Evolutionary conservation across 164 flowering plant species (phyloP).

Genomic region (Dillenia turbinata): DNA sequence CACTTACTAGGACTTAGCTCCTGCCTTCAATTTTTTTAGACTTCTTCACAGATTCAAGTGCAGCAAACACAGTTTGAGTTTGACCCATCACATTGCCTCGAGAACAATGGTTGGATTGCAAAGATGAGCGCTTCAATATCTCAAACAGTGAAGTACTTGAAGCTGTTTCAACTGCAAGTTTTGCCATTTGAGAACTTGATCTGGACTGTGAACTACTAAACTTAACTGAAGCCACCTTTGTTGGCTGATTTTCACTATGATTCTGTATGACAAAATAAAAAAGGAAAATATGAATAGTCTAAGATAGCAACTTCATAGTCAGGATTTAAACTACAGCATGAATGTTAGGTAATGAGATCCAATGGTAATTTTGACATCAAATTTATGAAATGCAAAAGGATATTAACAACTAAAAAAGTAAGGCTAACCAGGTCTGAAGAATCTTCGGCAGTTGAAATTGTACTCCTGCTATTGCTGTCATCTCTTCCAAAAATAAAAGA

Average conservation of each 20-base stretch:
- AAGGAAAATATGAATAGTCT: neutral
- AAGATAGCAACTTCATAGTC: neutral
- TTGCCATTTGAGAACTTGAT: slow-evolving; percentile 25
- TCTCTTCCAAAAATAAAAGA: slow-evolving; percentile 84
- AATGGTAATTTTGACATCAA: too few species aligned
- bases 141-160: slow-evolving; percentile 57
- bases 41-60: slow-evolving; percentile 59
- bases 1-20: slow-evolving; percentile 6
- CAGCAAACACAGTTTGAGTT: slow-evolving; percentile 52
- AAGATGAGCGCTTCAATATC: slow-evolving; percentile 52
- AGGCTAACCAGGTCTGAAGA: slow-evolving; percentile 49
- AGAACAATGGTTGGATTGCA: slow-evolving; percentile 19
- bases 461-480: slow-evolving; percentile 75
- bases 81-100: slow-evolving; percentile 19
- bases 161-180: slow-evolving; percentile 15
- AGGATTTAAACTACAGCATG: too few species aligned
- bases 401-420: neutral
- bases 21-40: slow-evolving; percentile 36
- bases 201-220: slow-evolving; percentile 46
- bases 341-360: too few species aligned
- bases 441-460: slow-evolving; percentile 43
- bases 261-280: slow-evolving; percentile 27
- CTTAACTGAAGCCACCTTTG: slow-evolving; percentile 37
- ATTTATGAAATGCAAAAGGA: neutral
- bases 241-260: slow-evolving; percentile 30